Conservation (phyloP, 2,329 filamentous ascomycete genomes). For the Coniochaeta sp. region DNA sequence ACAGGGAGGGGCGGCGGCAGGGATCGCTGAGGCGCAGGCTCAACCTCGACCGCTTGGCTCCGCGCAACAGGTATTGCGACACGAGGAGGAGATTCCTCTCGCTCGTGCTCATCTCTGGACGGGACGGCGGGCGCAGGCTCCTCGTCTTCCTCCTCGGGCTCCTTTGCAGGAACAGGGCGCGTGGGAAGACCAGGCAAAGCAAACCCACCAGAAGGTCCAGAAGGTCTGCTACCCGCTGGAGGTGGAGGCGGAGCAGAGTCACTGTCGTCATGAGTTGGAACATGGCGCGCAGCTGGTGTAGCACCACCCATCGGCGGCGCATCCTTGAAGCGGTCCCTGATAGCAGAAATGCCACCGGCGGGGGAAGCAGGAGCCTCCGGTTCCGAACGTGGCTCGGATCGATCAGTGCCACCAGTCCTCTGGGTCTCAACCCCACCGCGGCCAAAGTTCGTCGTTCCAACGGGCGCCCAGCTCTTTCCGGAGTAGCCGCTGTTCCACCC, state of each 20-base stretch:
- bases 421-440: slow-evolving; percentile 55
- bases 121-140: slow-evolving; percentile 25
- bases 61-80: slow-evolving; percentile 80
- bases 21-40: slow-evolving; percentile 40
- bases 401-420: slow-evolving; percentile 50
- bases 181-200: slow-evolving; percentile 70
- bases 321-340: slow-evolving; percentile 78
- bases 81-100: slow-evolving; percentile 68
- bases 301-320: slow-evolving; percentile 59
- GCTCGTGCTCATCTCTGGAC: slow-evolving; percentile 28
- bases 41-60: slow-evolving; percentile 42
- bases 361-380: slow-evolving; percentile 47
- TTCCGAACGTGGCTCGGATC: slow-evolving; percentile 32
- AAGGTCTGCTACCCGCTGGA: slow-evolving; percentile 60
- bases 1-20: slow-evolving; percentile 54
- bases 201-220: slow-evolving; percentile 66
- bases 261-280: slow-evolving; percentile 31
- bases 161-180: slow-evolving; percentile 45
- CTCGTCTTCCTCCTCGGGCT: slow-evolving; percentile 46
- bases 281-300: slow-evolving; percentile 23
- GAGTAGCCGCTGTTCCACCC: slow-evolving; percentile 89
- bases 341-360: slow-evolving; percentile 59
- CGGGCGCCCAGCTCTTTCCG: slow-evolving; percentile 84
- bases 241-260: slow-evolving; percentile 51
- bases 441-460: slow-evolving; percentile 66